Evolutionary conservation across 169 alveolate genomes (phyloP).

Genomic region (Perkinsus marinus): DNA sequence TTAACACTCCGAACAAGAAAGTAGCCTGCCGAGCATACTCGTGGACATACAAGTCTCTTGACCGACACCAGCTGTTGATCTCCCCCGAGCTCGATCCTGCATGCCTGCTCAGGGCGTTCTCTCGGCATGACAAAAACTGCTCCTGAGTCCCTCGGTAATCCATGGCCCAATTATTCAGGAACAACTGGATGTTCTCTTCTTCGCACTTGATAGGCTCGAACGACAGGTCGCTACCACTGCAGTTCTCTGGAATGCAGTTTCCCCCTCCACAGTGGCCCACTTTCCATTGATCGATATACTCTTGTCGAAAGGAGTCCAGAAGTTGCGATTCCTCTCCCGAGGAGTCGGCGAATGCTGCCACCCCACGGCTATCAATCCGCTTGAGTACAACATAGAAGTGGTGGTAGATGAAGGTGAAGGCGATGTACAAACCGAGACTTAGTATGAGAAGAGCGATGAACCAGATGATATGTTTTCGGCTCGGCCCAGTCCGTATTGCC

Average conservation of each 20-base stretch:
- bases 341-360: background rate
- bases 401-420: background rate
- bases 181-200: background rate
- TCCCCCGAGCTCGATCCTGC: background rate
- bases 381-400: background rate
- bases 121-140: background rate
- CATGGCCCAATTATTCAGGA: background rate
- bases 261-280: background rate
- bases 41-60: background rate
- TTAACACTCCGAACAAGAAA: background rate
- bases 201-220: background rate
- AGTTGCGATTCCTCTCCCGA: background rate
- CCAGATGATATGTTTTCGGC: background rate
- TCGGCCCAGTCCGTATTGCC: background rate
- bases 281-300: background rate
- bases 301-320: background rate
- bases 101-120: background rate
- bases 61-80: background rate
- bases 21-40: background rate
- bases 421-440: background rate
- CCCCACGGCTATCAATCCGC: background rate
- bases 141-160: background rate
- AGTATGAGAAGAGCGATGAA: background rate
- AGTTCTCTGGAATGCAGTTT: background rate
- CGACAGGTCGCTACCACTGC: background rate